Conservation (phyloP, 2,329 filamentous ascomycete genomes). For the Didymella segeticola region DNA sequence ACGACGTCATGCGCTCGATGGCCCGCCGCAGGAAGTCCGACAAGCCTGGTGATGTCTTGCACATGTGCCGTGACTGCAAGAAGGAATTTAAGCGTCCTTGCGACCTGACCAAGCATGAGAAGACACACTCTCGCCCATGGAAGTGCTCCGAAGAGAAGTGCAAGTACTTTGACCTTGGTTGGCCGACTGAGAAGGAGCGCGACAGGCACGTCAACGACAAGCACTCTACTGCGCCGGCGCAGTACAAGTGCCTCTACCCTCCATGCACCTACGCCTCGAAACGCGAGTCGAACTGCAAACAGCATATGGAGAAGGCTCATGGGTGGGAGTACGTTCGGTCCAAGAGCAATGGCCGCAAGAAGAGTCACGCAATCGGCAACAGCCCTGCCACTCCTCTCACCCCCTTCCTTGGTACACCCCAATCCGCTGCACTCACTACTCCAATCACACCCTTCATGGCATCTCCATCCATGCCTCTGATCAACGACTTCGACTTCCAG, state of each 20-base stretch:
- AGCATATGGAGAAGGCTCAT: slow-evolving; percentile 98
- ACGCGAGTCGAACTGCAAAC: slow-evolving; percentile 95
- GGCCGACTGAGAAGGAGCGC: slow-evolving; percentile 97
- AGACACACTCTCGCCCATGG: slow-evolving; percentile 95
- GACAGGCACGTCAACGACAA: slow-evolving; percentile 97
- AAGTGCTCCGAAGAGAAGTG: slow-evolving; percentile 84
- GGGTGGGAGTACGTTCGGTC: slow-evolving; percentile 89
- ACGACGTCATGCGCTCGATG: slow-evolving; percentile 89
- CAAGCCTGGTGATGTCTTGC: slow-evolving; percentile 80
- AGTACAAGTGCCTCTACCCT: slow-evolving; percentile 83
- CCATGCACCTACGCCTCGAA: slow-evolving; percentile 94
- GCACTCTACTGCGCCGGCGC: slow-evolving; percentile 78
- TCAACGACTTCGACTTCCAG: slow-evolving; percentile 41
- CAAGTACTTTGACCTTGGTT: slow-evolving; percentile 89
- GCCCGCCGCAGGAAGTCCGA: slow-evolving; percentile 94
- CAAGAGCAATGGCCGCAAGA: slow-evolving; percentile 77
- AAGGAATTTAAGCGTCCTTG: slow-evolving; percentile 98
- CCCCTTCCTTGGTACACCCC: slow-evolving; percentile 46
- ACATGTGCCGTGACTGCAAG: slow-evolving; percentile 78
- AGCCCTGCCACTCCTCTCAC: slow-evolving; percentile 44
- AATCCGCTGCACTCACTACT: slow-evolving; percentile 43
- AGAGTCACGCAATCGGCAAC: slow-evolving; percentile 33
- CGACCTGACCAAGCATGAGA: slow-evolving; percentile 97
- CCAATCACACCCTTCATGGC: slow-evolving; percentile 49
- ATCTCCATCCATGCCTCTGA: slow-evolving; percentile 52